Evolutionary conservation across 176 grass and related monocot species (phyloP).

Genomic region (Hyparrhenia diplandra): DNA sequence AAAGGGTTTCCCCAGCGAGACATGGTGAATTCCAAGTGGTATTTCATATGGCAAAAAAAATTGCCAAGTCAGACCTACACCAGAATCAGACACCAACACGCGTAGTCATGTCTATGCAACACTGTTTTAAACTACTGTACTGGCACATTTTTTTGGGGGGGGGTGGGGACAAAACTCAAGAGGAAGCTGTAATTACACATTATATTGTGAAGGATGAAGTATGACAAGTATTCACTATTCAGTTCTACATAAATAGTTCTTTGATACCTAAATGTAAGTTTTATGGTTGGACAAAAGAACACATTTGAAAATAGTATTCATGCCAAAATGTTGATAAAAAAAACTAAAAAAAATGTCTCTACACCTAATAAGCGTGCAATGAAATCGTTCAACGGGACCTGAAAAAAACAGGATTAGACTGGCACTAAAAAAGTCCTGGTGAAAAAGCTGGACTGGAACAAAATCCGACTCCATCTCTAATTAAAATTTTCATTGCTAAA

Average conservation of each 20-base stretch:
- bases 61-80: not conserved
- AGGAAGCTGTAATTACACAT: not conserved
- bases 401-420: no score
- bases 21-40: not conserved
- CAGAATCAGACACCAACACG: not conserved
- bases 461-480: no score
- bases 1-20: not conserved
- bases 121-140: not conserved
- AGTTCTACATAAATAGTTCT: not conserved
- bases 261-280: conserved; percentile 5
- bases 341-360: not conserved
- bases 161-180: not conserved
- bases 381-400: not conserved
- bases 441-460: no score
- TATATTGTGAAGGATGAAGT: not conserved
- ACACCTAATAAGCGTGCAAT: no score
- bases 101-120: not conserved
- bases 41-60: not conserved
- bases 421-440: no score
- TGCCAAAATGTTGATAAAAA: not conserved
- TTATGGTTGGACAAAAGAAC: not conserved
- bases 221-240: not conserved
- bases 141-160: not conserved
- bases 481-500: no score
- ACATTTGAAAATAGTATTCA: not conserved